A percentile compares a stretch with the other conserved stretches of the same genome.
phyloP scores from a whole-genome alignment of 2,329 filamentous ascomycete genomes.

The Helminthosporium solani region DNA sequence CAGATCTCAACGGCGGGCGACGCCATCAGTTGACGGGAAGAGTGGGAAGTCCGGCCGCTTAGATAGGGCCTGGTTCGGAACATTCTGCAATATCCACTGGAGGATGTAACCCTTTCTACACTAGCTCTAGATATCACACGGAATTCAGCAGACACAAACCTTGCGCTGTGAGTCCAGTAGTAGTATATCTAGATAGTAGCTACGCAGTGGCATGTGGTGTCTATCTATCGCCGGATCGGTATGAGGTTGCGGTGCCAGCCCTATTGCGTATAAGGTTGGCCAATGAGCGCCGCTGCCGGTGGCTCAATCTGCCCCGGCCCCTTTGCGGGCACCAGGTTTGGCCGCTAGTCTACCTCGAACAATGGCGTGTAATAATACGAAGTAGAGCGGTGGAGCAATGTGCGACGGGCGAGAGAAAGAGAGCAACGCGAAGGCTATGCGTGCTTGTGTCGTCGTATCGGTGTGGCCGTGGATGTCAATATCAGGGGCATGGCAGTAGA shows the following conservation, averaged over 20 bases:
- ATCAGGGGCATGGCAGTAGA: no score
- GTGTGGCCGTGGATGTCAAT: no score
- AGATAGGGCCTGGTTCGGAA: conserved; percentile 10
- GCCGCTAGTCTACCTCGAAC: conserved; percentile 18
- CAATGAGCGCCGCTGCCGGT: neutral
- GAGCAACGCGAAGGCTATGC: neutral
- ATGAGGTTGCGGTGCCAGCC: neutral
- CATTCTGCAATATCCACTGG: conserved; percentile 2
- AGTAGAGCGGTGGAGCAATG: conserved; percentile 10
- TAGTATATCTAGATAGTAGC: no score
- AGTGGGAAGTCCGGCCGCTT: conserved; percentile 8
- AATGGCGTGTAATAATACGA: conserved; percentile 15
- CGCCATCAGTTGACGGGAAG: neutral
- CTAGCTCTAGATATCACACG: neutral
- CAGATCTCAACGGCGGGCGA: neutral
- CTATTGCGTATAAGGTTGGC: neutral
- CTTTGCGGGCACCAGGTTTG: conserved; percentile 2
- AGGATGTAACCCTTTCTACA: conserved; percentile 10
- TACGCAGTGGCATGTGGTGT: no score
- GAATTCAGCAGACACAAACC: no score
- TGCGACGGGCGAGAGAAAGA: no score
- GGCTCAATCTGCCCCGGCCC: conserved; percentile 3
- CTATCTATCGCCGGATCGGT: no score
- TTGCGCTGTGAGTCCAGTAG: neutral
- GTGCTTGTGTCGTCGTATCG: neutral